Conservation (phyloP, 2,329 filamentous ascomycete genomes). For the Botryotinia globosa region DNA sequence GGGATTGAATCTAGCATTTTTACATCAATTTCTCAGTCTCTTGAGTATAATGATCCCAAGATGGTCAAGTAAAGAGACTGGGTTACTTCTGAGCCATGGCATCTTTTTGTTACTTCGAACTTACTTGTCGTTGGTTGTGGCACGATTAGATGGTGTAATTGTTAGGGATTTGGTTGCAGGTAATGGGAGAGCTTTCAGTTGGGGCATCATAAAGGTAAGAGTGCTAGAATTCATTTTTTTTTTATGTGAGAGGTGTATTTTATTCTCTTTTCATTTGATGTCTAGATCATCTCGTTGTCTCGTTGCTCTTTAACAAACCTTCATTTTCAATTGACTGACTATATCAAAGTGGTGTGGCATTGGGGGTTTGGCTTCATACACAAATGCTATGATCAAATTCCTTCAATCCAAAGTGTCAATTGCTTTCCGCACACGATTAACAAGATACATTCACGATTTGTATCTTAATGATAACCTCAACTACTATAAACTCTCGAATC, state of each 20-base stretch:
- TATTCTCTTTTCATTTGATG: not conserved
- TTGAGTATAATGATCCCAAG: conserved; percentile 97
- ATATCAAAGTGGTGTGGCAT: conserved; percentile 76
- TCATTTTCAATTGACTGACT: not conserved
- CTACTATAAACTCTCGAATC: conserved; percentile 91
- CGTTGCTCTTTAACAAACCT: not conserved
- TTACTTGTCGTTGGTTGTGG: conserved; percentile 90
- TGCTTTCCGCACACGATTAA: conserved; percentile 91
- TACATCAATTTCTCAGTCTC: conserved; percentile 94
- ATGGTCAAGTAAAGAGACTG: conserved; percentile 94
- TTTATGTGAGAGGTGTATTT: not conserved
- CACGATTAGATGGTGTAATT: conserved; percentile 90
- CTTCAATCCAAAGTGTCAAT: conserved; percentile 98
- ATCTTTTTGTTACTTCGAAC: conserved; percentile 88
- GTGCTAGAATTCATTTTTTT: not conserved
- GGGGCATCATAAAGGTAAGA: conserved; percentile 75
- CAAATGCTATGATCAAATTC: conserved; percentile 98
- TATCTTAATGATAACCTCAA: conserved; percentile 94
- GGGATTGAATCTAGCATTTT: conserved; percentile 88
- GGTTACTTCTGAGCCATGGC: conserved; percentile 81
- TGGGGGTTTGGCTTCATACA: conserved; percentile 90
- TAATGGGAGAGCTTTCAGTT: conserved; percentile 82
- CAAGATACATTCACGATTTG: conserved; percentile 93
- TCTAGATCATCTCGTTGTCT: conserved; percentile 14
- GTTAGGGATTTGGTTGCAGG: conserved; percentile 95